Percentiles rank a stretch among this genome's conserved stretches.
Conservation (phyloP, 805 yeast species). For the Barnettozyma pratensis region DNA sequence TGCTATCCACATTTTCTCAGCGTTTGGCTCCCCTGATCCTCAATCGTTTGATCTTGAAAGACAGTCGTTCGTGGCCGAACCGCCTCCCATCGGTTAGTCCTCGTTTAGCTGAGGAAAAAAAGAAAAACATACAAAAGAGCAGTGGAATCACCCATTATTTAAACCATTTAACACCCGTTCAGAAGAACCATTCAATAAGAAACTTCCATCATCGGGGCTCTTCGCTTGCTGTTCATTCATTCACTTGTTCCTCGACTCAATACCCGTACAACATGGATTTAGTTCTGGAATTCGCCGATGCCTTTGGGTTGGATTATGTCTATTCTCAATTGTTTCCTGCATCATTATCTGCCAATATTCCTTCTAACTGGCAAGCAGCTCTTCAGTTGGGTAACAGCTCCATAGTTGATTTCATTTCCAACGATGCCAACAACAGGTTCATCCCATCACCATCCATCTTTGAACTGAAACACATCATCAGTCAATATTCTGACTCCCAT, state of each 20-base stretch:
- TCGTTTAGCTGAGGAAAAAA: neutral
- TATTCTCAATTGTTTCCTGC: constrained; percentile 70
- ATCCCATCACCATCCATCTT: constrained; percentile 10
- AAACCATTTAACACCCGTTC: neutral
- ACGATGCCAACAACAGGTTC: constrained; percentile 12
- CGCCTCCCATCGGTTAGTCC: neutral
- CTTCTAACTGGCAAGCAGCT: constrained; percentile 25
- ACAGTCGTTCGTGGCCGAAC: constrained; percentile 8
- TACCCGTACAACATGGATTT: constrained; percentile 66
- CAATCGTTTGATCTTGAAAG: too few species aligned
- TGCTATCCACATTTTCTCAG: too few species aligned
- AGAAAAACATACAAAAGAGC: neutral
- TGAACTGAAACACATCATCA: constrained; percentile 13
- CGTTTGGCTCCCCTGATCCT: too few species aligned
- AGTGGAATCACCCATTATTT: neutral
- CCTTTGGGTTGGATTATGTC: constrained; percentile 64
- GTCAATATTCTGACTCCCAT: constrained; percentile 21
- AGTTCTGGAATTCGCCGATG: constrained; percentile 75
- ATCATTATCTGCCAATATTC: constrained; percentile 36
- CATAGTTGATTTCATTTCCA: constrained; percentile 17
- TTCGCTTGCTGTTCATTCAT: too few species aligned
- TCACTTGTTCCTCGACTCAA: neutral
- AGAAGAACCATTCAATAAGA: neutral
- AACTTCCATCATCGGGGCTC: too few species aligned
- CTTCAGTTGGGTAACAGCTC: constrained; percentile 20